Base-by-base conservation (phyloP, 2,329 filamentous ascomycete genomes). In the Claviceps fusiformis region DNA sequence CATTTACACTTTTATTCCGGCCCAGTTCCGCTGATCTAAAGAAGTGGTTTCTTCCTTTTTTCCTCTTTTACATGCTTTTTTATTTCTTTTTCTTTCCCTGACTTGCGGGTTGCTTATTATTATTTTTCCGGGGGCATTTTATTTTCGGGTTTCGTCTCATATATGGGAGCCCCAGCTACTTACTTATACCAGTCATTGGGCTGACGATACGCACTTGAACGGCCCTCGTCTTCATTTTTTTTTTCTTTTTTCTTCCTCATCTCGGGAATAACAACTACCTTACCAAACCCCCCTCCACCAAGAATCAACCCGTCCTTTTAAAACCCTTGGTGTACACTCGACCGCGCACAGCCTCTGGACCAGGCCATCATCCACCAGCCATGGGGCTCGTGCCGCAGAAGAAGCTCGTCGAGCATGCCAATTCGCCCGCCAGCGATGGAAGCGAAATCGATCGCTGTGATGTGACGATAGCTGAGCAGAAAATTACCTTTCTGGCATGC, bases 401-500 rank as follows among this genome's bases (percentile, higher is more conserved):
- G 50, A 54, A 33, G 29, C 27, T 50, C 19, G 50, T 50, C 17
- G 15, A 45, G 45, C 45, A 45, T 10, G 48, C 48, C 54, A 52
- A 53, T 29, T 9, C 13, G 4, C 31, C 45, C 15, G 15, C 43
- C 2, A 52, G 46, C 45, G 47, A 53, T 39, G 52, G 44, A 1
- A 37, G 9, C 1, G 37, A 49, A 11, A 31, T 31, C 2, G 51
- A 29, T 27, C 52, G 43, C 37, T 52, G 37, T n/a, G 46, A 55
- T 6, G 27, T 39, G 13, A n/a, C 44, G 11, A 39, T 57, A 17
- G 41, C 47, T 10, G 29, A 59, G 46, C 53, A 71, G 50, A 66
- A 61, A 31, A 54, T 72, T 43, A 76, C 73, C 41, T 56, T 70
- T 41, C 56, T 73, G 10, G 74, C 76, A n/a, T 65, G 71, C 60